Evolutionary conservation across 2,329 filamentous ascomycete genomes (phyloP).

Genomic region (Ceratocystis albifundus): DNA sequence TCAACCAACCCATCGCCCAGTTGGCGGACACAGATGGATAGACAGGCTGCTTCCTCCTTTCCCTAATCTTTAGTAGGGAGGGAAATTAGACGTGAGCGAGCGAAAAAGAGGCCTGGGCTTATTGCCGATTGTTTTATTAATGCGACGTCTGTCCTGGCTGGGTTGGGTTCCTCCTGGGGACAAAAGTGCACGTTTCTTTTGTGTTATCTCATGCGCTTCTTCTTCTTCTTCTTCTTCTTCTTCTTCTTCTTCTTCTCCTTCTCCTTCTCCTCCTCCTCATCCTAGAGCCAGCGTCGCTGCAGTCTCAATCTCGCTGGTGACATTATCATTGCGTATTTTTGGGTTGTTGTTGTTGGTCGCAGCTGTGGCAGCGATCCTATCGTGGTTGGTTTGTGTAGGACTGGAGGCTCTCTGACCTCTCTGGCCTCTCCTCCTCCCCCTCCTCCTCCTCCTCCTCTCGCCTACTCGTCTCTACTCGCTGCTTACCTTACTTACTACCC

Average conservation of each 20-base stretch:
- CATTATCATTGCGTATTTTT: not conserved
- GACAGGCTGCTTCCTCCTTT: not conserved
- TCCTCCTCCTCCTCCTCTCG: not conserved
- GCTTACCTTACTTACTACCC: not conserved
- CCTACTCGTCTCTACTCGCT: constrained; percentile 3
- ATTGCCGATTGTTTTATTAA: not conserved
- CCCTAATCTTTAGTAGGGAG: not conserved
- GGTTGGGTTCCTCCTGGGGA: too few relatives aligned
- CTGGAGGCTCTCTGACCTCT: not conserved
- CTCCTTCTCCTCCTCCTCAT: too few relatives aligned
- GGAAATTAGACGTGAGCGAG: too few relatives aligned
- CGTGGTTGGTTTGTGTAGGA: not conserved
- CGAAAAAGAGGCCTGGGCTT: too few relatives aligned
- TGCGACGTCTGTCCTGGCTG: not conserved
- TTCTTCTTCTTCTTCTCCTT: too few relatives aligned
- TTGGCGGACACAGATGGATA: not conserved
- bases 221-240: too few relatives aligned
- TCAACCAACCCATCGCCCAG: too few relatives aligned
- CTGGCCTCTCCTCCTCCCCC: not conserved
- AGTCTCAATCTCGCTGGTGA: too few relatives aligned
- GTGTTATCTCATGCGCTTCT: not conserved
- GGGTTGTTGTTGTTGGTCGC: not conserved
- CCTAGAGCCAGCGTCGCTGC: too few relatives aligned
- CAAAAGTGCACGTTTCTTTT: not conserved
- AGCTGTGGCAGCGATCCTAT: not conserved